These are phyloP conservation scores for Medicago lupulina DNA, from an alignment of 306 rosid species.

Conservation along the genomic window DNA sequence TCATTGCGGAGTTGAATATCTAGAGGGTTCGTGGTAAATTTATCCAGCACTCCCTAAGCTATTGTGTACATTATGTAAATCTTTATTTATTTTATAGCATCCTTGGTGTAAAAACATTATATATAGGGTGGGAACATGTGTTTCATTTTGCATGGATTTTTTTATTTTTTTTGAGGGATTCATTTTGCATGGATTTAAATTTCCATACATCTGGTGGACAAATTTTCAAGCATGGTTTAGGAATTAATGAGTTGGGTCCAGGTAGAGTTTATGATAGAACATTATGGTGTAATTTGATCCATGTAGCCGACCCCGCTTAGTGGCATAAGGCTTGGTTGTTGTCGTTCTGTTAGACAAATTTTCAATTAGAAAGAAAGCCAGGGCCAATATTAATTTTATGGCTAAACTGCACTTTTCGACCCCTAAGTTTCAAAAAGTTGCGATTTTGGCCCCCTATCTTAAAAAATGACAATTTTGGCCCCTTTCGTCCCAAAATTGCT, in stretches of 20 bases:
- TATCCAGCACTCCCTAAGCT: background rate
- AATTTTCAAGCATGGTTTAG: background rate
- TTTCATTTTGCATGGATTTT: background rate
- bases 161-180: too few species aligned
- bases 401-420: too few species aligned
- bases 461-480: too few species aligned
- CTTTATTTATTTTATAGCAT: background rate
- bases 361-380: conserved; percentile 12
- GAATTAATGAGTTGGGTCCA: too few species aligned
- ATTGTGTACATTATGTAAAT: background rate
- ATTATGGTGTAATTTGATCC: too few species aligned
- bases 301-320: too few species aligned
- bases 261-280: too few species aligned
- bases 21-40: background rate
- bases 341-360: too few species aligned
- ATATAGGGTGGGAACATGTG: background rate
- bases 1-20: background rate
- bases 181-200: background rate
- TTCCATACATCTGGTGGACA: background rate
- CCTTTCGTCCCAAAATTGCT: too few species aligned
- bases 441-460: too few species aligned
- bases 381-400: background rate
- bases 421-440: too few species aligned
- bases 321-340: too few species aligned
- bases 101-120: background rate